Evolutionary conservation across 2,329 filamentous ascomycete species (phyloP).

Genomic region (Cladophialophora immunda): DNA sequence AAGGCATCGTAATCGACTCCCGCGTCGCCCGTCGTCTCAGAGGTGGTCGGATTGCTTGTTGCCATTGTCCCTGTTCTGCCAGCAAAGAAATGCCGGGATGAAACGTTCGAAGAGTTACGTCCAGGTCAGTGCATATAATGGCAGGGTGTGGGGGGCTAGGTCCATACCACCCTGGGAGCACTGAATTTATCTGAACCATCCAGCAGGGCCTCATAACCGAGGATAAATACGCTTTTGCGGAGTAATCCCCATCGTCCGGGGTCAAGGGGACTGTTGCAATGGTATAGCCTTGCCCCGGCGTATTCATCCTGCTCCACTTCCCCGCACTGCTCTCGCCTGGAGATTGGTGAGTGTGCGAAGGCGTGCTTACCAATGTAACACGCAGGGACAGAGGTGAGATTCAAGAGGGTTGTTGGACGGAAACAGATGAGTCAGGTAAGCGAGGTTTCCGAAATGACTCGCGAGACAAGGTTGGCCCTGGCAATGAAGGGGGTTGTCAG

Average conservation of each 20-base stretch:
- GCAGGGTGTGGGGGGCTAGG: neutral
- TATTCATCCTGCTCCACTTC: neutral
- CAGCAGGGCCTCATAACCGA: neutral
- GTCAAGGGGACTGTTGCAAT: neutral
- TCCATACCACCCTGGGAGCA: neutral
- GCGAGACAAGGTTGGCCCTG: neutral
- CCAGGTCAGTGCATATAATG: neutral
- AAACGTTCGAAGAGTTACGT: neutral
- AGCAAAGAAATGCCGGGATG: neutral
- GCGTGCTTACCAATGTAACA: neutral
- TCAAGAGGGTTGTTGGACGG: neutral
- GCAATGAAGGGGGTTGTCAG: neutral
- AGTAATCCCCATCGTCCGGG: conserved; percentile 2
- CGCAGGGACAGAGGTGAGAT: neutral
- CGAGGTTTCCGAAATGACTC: neutral
- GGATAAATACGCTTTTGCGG: neutral
- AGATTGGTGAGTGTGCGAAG: neutral
- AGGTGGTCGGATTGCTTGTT: neutral
- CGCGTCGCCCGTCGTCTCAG: neutral
- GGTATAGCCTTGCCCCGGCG: neutral
- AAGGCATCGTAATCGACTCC: conserved; percentile 40
- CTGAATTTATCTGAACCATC: neutral
- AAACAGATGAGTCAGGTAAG: neutral
- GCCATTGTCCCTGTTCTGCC: neutral
- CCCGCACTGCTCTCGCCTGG: neutral